phyloP scores from a whole-genome alignment of 2,329 filamentous ascomycete species.

The Ophiostoma angusticollis region DNA sequence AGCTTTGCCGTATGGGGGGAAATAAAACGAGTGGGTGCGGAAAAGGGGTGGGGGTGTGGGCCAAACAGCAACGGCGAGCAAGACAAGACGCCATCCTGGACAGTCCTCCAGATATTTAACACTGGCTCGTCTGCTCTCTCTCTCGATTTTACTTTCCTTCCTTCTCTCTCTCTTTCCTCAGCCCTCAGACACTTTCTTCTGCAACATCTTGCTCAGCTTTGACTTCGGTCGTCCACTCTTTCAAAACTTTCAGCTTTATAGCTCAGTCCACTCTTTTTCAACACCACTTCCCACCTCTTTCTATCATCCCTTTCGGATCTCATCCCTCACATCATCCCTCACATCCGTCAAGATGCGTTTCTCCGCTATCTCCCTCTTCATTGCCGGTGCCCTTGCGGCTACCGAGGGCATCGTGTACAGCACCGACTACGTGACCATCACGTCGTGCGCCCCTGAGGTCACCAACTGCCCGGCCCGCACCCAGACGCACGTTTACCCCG shows the following conservation, averaged over 20 bases:
- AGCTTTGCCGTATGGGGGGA: not conserved
- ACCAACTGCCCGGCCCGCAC: conserved; percentile 35
- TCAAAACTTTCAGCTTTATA: conserved; percentile 18
- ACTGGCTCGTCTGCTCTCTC: conserved; percentile 12
- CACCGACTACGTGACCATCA: conserved; percentile 48
- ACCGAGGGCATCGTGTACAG: conserved; percentile 36
- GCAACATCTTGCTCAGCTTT: conserved; percentile 20
- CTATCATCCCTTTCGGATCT: conserved; percentile 11
- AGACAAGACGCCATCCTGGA: not conserved
- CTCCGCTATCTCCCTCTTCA: conserved; percentile 36
- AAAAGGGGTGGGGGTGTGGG: conserved; percentile 8
- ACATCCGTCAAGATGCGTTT: conserved; percentile 48
- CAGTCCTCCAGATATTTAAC: conserved; percentile 21
- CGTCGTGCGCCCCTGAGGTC: conserved; percentile 41
- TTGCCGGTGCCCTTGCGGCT: conserved; percentile 30
- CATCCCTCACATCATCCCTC: conserved; percentile 8
- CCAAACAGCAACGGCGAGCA: not conserved
- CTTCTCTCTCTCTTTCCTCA: conserved; percentile 20
- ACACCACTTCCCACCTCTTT: conserved; percentile 14
- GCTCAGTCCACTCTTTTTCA: conserved; percentile 15
- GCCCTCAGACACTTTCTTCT: conserved; percentile 21
- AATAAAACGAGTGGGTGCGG: conserved; percentile 6
- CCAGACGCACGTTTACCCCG: conserved; percentile 19
- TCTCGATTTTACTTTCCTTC: conserved; percentile 9
- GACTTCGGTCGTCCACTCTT: conserved; percentile 32